These are phyloP conservation scores for Xylariaceae sp. DNA, from an alignment of 2,329 filamentous ascomycete genomes.

Conservation along the genomic window DNA sequence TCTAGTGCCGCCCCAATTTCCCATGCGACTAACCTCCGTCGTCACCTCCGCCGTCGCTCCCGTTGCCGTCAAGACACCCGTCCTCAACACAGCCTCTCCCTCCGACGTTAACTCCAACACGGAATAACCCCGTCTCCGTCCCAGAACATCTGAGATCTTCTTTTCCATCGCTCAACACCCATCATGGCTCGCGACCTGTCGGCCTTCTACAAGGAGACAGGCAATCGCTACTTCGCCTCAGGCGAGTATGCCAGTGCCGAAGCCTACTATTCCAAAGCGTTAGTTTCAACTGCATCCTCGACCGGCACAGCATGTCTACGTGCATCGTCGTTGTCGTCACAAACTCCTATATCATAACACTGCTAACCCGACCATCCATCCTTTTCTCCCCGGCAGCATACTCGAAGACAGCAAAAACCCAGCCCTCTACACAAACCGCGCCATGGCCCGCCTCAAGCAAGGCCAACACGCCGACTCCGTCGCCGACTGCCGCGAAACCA, in stretches of 20 bases:
- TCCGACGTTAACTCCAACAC: too few relatives aligned
- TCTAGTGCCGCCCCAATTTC: too few relatives aligned
- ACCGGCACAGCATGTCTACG: background rate
- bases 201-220: conserved; percentile 43
- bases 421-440: conserved; percentile 82
- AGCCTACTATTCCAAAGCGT: conserved; percentile 67
- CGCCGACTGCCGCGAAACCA: conserved; percentile 69
- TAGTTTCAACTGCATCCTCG: conserved; percentile 29
- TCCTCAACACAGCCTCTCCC: too few relatives aligned
- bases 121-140: too few relatives aligned
- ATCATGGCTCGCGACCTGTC: conserved; percentile 22
- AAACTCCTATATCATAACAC: background rate
- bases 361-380: conserved; percentile 5
- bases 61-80: too few relatives aligned
- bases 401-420: conserved; percentile 72
- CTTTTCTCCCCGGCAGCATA: conserved; percentile 48
- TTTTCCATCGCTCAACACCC: background rate
- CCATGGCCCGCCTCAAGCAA: conserved; percentile 74
- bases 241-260: conserved; percentile 64
- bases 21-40: too few relatives aligned
- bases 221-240: conserved; percentile 60
- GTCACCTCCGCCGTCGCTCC: too few relatives aligned
- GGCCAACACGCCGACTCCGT: conserved; percentile 68
- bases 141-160: too few relatives aligned
- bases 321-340: background rate